These are phyloP conservation scores for Corylus heterophylla DNA, from an alignment of 306 rosid species.

Conservation along the genomic window DNA sequence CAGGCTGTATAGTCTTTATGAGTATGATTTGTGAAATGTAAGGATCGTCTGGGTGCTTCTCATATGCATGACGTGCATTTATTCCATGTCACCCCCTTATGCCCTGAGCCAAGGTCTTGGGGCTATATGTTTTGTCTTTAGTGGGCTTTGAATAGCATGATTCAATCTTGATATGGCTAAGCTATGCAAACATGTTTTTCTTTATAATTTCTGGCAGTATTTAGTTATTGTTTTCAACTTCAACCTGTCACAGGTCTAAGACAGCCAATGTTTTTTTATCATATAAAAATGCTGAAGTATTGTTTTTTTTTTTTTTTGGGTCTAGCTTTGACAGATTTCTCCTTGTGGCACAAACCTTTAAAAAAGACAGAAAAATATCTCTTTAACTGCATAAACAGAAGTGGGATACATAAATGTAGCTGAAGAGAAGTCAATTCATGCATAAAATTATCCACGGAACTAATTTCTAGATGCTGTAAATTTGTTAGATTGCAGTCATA, in stretches of 20 bases:
- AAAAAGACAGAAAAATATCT: not conserved
- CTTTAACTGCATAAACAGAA: not conserved
- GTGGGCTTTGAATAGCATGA: not conserved
- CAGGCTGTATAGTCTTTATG: not conserved
- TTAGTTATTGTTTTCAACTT: not conserved
- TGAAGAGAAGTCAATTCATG: constrained; percentile 4
- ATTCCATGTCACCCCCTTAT: not conserved
- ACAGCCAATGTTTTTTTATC: not conserved
- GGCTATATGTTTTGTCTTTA: not conserved
- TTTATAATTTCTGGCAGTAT: not conserved
- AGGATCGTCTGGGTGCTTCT: not conserved
- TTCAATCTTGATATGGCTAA: not conserved
- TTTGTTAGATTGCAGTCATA: not conserved
- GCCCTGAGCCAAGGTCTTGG: not conserved
- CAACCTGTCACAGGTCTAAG: constrained; percentile 1
- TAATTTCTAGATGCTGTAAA: not conserved
- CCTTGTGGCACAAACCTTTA: not conserved
- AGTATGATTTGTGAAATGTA: not conserved
- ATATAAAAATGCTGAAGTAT: too few species aligned
- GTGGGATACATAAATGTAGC: not conserved
- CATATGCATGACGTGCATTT: not conserved
- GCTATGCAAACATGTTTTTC: not conserved
- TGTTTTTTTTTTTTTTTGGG: not conserved
- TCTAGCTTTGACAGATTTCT: not conserved
- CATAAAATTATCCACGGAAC: not conserved